Base-by-base conservation (phyloP, 2,329 filamentous ascomycete genomes). In the Aspergillus hiratsukae region DNA sequence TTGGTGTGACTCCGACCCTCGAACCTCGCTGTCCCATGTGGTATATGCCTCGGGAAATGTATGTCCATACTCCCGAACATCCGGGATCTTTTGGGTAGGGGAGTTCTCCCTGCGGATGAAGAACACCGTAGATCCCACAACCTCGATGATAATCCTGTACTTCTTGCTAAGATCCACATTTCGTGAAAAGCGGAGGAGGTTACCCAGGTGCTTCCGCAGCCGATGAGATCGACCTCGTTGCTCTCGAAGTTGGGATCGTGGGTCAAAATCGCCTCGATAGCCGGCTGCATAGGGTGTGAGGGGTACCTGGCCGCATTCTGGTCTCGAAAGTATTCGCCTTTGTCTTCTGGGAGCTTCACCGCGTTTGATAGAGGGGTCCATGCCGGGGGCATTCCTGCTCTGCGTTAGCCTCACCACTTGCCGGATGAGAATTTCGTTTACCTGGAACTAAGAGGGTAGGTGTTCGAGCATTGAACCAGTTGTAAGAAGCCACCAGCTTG, bases 31-130 rank as follows among this genome's bases (percentile, higher is more conserved):
- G 9, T 82, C 80, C 86, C 86, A 89, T 0, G 77, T 83, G 0
- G 87, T 90, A 64, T 88, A 86, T 1, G 77, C 76, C 49, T 88
- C 84, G 0, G 84, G 84, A 60, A 90, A 90, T 0, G 83, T 79
- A 61, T 89, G 86, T 0, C 87, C 86, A 61, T 78, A 88, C 0
- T 87, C 87, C 17, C 63, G 62, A 0, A 89, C 72, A n/a, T 76
- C 76, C 0, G 72, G 61, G 4, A 89, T 84, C 0, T 76, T 65
- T 61, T 87, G 83, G 0, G 69, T 80, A 0, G 86, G 84, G 0
- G 81, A 79, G 48, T 83, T 84, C 63, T 87, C 85, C 23, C 82
- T 78, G 1, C 87, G 82, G 11, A 86, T 69, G 50, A 90, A 79
- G 70, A 89, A 87, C 0, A 88, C 77, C 0, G 83, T 85, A 1